Conservation (phyloP, 2,329 filamentous ascomycete species). For the Thermomyces lanuginosus region DNA sequence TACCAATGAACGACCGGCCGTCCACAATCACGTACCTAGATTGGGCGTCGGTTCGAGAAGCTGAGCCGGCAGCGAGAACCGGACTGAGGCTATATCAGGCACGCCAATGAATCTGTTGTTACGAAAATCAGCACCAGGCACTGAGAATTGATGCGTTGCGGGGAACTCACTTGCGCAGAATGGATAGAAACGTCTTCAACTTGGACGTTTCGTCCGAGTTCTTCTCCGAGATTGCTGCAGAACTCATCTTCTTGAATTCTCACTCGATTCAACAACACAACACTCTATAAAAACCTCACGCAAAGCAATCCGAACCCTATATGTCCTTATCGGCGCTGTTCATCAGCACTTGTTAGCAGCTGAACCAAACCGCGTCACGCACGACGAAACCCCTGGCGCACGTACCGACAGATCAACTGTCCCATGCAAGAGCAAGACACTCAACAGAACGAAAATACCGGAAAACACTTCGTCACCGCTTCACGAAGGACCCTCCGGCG, state of each 20-base stretch:
- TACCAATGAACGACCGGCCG: not conserved
- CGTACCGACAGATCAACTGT: no score
- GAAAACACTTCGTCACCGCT: no score
- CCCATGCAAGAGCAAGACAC: no score
- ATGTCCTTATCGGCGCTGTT: no score
- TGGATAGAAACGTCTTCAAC: constrained; percentile 72
- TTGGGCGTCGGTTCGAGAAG: constrained; percentile 92
- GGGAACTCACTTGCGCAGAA: constrained; percentile 61
- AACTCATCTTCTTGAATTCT: not conserved
- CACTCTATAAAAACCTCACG: not conserved
- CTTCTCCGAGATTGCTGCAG: constrained; percentile 31
- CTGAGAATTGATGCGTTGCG: constrained; percentile 3
- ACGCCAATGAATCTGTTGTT: constrained; percentile 98
- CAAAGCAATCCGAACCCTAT: no score
- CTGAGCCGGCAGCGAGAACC: constrained; percentile 90
- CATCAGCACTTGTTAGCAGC: no score
- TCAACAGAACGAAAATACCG: no score
- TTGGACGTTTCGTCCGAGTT: constrained; percentile 66
- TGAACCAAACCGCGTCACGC: no score
- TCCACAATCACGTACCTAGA: constrained; percentile 38
- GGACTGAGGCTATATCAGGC: constrained; percentile 81
- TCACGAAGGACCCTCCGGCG: no score
- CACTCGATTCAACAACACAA: not conserved
- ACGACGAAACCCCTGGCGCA: no score
- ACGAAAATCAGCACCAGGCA: constrained; percentile 9